phyloP scores from a whole-genome alignment of 2,329 filamentous ascomycete genomes.

The Xylaria arbuscula region DNA sequence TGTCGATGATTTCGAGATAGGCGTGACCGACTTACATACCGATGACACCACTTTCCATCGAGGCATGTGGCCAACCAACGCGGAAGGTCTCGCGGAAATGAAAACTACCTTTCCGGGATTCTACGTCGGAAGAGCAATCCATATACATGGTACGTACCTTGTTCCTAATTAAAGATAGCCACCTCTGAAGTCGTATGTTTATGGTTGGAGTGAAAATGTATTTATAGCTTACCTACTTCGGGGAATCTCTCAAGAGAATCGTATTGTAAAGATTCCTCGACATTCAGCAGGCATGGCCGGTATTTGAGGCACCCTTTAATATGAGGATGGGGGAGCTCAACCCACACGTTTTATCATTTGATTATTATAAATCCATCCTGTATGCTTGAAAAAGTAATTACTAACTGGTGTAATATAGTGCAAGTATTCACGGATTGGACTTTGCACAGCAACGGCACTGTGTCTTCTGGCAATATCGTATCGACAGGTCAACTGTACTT shows the following conservation, averaged over 20 bases:
- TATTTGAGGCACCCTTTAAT: too few species aligned
- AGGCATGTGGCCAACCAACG: slow-evolving; percentile 48
- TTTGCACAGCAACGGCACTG: slow-evolving; percentile 38
- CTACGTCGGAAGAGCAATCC: slow-evolving; percentile 43
- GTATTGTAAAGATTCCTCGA: too few species aligned
- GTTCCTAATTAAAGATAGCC: too few species aligned
- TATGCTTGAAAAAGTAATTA: background rate
- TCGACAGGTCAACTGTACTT: slow-evolving; percentile 39
- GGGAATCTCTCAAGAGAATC: too few species aligned
- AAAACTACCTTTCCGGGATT: slow-evolving; percentile 43
- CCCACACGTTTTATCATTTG: background rate
- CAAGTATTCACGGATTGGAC: slow-evolving; percentile 39
- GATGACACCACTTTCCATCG: slow-evolving; percentile 48
- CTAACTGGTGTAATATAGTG: background rate
- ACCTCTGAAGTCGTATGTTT: too few species aligned
- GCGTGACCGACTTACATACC: slow-evolving; percentile 43
- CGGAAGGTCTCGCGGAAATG: slow-evolving; percentile 46
- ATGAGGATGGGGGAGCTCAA: too few species aligned
- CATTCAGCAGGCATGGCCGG: too few species aligned
- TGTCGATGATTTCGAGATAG: slow-evolving; percentile 31
- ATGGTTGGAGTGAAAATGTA: too few species aligned
- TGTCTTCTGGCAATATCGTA: slow-evolving; percentile 34
- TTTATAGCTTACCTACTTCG: too few species aligned
- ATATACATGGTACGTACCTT: slow-evolving; percentile 36
- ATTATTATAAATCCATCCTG: background rate